Evolutionary conservation across 495 filamentous ascomycete genomes (phyloP), one percentile per base, ranked within the genome.

Genomic region (Trichocladium antarcticum): DNA sequence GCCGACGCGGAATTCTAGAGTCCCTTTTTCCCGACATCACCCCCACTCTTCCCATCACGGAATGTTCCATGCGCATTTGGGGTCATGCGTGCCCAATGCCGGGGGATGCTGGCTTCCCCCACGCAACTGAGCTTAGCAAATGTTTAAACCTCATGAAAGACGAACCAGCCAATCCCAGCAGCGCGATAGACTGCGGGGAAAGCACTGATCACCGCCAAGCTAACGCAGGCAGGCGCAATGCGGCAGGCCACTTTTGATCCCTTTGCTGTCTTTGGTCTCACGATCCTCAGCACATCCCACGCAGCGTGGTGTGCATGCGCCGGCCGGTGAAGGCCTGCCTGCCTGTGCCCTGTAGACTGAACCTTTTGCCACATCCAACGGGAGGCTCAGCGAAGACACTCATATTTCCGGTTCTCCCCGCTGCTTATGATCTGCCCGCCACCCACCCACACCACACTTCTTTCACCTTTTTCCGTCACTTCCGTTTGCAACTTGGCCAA

Each of bases 61-160:
- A 28, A 27, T 20, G 14, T 19, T 8, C 15, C n/a, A 37, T 16
- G 3, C 3, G 1, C 16, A 8, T 14, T 24, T 48, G 45, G 40
- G 40, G 45, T 24, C 31, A 34, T 22, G 16, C 17, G 11, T 4
- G 37, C 35, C 32, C 24, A 27, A 41, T 22, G 12, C 12, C 43
- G 32, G 32, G 37, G 32, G n/a, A 27, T 28, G 11, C 40, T 43
- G 20, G 39, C 29, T 7, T 12, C 48, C 60, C 57, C 60, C 58
- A 60, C 48, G 49, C 12, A 46, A 39, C 14, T 50, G 22, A 28
- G 36, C 20, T 63, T 63, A 63, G 53, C 58, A 57, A 61, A 63
- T 63, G 34, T 28, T 32, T 38, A 63, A 55, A 63, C 54, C 56
- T 63, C 48, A 63, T 53, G 28, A 19, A 42, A 48, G 24, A n/a